Evolutionary conservation across 306 rosid species (phyloP).

Genomic region (Gynostemma pentaphyllum): DNA sequence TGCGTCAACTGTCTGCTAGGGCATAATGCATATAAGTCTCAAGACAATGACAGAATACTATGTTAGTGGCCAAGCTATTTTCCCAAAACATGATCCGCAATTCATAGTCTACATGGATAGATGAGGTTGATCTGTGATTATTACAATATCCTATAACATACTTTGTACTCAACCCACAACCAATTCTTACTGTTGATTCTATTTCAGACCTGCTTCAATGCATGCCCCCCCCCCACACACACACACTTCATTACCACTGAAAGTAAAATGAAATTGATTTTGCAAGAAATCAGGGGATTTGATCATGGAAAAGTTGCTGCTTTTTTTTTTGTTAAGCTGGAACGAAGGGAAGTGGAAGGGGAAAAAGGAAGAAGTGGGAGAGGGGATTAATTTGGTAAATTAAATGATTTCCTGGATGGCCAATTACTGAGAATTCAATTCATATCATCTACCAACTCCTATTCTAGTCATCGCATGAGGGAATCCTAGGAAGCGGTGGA

Average conservation of each 20-base stretch:
- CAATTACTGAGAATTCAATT: background rate
- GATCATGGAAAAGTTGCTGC: no score
- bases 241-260: background rate
- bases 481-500: background rate
- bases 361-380: background rate
- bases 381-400: background rate
- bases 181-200: background rate
- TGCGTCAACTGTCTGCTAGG: background rate
- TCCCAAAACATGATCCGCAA: background rate
- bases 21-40: background rate
- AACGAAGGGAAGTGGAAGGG: background rate
- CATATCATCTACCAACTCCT: background rate
- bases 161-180: background rate
- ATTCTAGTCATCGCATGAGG: background rate
- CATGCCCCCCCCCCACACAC: background rate
- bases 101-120: background rate
- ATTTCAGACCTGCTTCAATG: background rate
- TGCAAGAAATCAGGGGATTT: no score
- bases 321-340: no score
- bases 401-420: background rate
- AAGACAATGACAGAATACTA: background rate
- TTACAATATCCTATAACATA: background rate
- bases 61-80: background rate
- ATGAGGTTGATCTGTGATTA: background rate
- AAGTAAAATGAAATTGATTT: no score